Evolutionary conservation across 2,329 filamentous ascomycete species (phyloP).

Genomic region (Colletotrichum shisoi): DNA sequence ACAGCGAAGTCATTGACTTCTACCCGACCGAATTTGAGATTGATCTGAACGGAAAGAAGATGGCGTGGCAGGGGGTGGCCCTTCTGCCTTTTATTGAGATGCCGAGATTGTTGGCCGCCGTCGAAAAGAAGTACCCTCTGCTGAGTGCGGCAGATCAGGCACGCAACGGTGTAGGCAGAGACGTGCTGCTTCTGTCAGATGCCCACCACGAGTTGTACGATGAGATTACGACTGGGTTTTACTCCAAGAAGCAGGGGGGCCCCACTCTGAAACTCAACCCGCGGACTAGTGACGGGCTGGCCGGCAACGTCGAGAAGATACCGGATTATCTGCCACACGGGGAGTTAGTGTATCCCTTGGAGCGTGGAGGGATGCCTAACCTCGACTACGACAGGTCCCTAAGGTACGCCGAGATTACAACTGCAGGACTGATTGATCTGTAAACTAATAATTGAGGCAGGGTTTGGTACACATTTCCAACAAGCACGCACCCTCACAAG

Average conservation of each 20-base stretch:
- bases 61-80: conserved; percentile 96
- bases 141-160: conserved; percentile 78
- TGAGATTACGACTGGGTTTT: conserved; percentile 83
- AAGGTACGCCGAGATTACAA: conserved; percentile 64
- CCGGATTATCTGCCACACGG: conserved; percentile 85
- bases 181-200: conserved; percentile 85
- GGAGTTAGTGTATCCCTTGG: conserved; percentile 78
- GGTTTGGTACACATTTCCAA: conserved; percentile 85
- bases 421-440: not conserved
- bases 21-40: conserved; percentile 94
- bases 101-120: conserved; percentile 80
- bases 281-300: conserved; percentile 76
- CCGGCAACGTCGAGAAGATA: conserved; percentile 82
- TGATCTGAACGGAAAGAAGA: conserved; percentile 97
- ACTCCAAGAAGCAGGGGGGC: conserved; percentile 82
- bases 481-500: conserved; percentile 77
- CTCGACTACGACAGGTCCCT: conserved; percentile 87
- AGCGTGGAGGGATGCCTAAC: conserved; percentile 73
- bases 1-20: conserved; percentile 95
- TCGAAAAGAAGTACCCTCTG: conserved; percentile 81
- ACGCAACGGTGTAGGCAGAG: conserved; percentile 81
- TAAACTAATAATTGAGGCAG: conserved; percentile 56
- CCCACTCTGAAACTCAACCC: conserved; percentile 77
- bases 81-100: conserved; percentile 96
- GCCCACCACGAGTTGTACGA: conserved; percentile 81